phyloP scores from a whole-genome alignment of 768 basidiomycete species.

The Albatrellus ellisii region DNA sequence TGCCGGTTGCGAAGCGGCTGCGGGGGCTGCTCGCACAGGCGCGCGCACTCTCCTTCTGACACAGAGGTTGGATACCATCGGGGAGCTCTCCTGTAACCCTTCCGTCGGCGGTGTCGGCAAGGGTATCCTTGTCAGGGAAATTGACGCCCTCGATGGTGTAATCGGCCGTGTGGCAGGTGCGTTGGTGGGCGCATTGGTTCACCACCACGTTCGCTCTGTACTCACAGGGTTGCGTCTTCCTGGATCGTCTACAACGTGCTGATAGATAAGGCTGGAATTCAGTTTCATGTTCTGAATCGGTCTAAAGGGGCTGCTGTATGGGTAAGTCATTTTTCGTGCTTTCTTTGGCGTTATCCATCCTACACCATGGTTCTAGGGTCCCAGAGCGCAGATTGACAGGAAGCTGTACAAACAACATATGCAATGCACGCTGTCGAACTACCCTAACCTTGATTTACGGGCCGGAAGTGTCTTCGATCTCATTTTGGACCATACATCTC shows the following conservation, averaged over 20 bases:
- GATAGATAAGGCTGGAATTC: conserved; percentile 76
- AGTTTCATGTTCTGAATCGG: conserved; percentile 76
- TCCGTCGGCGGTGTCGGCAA: conserved; percentile 89
- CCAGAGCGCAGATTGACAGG: conserved; percentile 80
- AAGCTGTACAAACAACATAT: conserved; percentile 74
- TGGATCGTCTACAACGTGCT: not conserved
- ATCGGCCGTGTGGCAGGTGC: conserved; percentile 75
- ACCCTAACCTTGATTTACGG: conserved; percentile 55
- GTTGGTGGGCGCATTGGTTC: no score
- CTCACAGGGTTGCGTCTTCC: not conserved
- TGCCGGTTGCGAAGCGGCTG: conserved; percentile 87
- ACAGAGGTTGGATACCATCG: conserved; percentile 69
- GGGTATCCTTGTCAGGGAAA: conserved; percentile 81
- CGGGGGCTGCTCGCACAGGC: conserved; percentile 73
- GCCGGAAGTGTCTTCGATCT: conserved; percentile 74
- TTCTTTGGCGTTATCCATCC: not conserved
- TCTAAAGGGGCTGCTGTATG: conserved; percentile 86
- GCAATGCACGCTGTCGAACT: conserved; percentile 52
- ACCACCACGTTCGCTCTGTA: no score
- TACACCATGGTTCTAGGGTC: conserved; percentile 44
- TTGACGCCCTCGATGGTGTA: conserved; percentile 82
- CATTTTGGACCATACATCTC: conserved; percentile 37
- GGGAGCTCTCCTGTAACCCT: conserved; percentile 83
- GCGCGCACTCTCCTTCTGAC: conserved; percentile 74
- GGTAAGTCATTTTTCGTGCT: conserved; percentile 31